A percentile compares a stretch with the other conserved stretches of the same genome.
Conservation (phyloP, 2,329 filamentous ascomycete genomes). For the Sclerotinia trifoliorum region DNA sequence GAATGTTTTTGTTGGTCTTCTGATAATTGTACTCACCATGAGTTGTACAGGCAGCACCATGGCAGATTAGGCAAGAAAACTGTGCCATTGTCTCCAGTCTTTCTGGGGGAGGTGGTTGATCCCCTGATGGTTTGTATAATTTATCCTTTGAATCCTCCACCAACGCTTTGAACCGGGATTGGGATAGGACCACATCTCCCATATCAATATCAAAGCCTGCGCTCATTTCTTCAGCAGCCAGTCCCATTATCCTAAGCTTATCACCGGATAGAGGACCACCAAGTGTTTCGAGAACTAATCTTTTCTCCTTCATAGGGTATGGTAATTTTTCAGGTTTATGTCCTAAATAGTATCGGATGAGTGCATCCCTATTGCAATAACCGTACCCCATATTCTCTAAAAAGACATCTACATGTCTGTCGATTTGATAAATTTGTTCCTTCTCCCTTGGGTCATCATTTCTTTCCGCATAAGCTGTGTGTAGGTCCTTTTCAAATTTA, state of each 20-base stretch:
- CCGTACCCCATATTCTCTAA: constrained; percentile 28
- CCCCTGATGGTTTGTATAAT: background rate
- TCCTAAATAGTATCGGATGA: constrained; percentile 31
- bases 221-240: constrained; percentile 28
- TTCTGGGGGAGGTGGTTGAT: constrained; percentile 12
- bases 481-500: constrained; percentile 29
- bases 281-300: constrained; percentile 24
- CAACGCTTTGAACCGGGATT: constrained; percentile 32
- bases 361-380: constrained; percentile 20
- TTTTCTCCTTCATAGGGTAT: constrained; percentile 23
- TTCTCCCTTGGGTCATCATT: constrained; percentile 24
- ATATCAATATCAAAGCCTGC: constrained; percentile 28
- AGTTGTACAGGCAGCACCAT: constrained; percentile 36
- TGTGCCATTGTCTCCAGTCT: constrained; percentile 32
- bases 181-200: constrained; percentile 30
- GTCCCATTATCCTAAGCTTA: constrained; percentile 8
- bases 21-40: constrained; percentile 34
- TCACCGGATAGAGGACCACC: constrained; percentile 19
- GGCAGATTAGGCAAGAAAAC: constrained; percentile 37
- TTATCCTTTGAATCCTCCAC: constrained; percentile 23
- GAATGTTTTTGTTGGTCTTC: constrained; percentile 20
- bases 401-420: constrained; percentile 28
- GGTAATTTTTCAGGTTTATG: constrained; percentile 11
- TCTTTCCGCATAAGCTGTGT: constrained; percentile 26
- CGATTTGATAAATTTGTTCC: constrained; percentile 27